These are phyloP conservation scores for Globisporangium spiculum DNA, from an alignment of 352 stramenopile species.

Conservation along the genomic window DNA sequence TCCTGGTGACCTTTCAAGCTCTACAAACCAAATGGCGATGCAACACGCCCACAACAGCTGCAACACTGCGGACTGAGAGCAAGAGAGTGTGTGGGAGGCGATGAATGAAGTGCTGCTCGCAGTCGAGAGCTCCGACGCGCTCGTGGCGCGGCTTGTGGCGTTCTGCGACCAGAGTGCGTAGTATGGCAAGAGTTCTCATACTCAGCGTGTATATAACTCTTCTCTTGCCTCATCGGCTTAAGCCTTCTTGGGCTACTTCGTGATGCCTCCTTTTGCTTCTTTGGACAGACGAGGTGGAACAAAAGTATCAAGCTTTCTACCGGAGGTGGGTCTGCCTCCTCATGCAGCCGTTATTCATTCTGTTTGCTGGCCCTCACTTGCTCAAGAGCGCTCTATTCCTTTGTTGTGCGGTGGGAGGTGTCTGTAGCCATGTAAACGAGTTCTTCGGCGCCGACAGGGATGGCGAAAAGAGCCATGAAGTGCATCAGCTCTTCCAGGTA, in stretches of 20 bases:
- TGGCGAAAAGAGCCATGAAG: conserved; percentile 35
- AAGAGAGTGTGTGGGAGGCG: background rate
- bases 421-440: conserved; percentile 27
- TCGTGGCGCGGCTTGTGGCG: conserved; percentile 37
- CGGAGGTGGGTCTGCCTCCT: conserved; percentile 1
- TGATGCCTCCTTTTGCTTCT: background rate
- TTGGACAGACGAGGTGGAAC: conserved; percentile 15
- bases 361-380: background rate
- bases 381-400: background rate
- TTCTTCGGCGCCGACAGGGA: conserved; percentile 30
- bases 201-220: background rate
- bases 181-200: background rate
- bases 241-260: background rate
- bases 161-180: conserved; percentile 35
- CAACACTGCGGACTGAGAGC: no score
- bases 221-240: no score
- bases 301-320: conserved; percentile 15
- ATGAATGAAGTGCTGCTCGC: conserved; percentile 48
- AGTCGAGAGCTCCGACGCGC: conserved; percentile 38
- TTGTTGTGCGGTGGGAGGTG: background rate
- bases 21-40: background rate
- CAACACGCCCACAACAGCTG: background rate
- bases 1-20: background rate
- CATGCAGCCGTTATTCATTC: background rate
- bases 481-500: conserved; percentile 47